These are phyloP conservation scores for Fusarium udum DNA, from an alignment of 2,329 filamentous ascomycete species.

Conservation along the genomic window DNA sequence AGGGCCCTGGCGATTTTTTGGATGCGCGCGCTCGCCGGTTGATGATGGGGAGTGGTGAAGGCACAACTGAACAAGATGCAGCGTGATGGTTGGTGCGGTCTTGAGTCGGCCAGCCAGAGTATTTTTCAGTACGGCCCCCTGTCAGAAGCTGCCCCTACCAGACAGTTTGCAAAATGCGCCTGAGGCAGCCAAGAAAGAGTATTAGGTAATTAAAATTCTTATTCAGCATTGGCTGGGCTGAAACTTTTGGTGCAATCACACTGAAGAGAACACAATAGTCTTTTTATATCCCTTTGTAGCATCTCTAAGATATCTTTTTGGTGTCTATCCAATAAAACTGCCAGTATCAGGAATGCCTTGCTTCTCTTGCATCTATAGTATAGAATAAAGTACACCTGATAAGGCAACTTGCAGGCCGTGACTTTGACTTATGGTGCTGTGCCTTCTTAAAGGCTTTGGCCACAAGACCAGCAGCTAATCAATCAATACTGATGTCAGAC, in stretches of 20 bases:
- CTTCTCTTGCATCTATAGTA: neutral
- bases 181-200: constrained; percentile 30
- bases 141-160: constrained; percentile 40
- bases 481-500: neutral
- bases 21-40: constrained; percentile 66
- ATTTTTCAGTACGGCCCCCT: constrained; percentile 56
- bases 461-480: neutral
- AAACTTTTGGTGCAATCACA: neutral
- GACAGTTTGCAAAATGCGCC: constrained; percentile 34
- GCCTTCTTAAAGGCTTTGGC: neutral
- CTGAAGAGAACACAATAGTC: neutral
- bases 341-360: neutral
- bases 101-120: constrained; percentile 50
- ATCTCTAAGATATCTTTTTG: neutral
- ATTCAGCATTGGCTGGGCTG: neutral
- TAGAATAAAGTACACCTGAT: neutral
- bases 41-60: constrained; percentile 64
- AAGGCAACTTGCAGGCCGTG: neutral
- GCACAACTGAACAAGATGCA: constrained; percentile 61
- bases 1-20: constrained; percentile 69
- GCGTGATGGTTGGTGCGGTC: constrained; percentile 59
- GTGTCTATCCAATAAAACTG: neutral
- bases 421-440: neutral
- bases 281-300: neutral
- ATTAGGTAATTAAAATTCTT: constrained; percentile 28